Base-by-base conservation (phyloP, 208 protist species). In the Porcisia deanei region DNA sequence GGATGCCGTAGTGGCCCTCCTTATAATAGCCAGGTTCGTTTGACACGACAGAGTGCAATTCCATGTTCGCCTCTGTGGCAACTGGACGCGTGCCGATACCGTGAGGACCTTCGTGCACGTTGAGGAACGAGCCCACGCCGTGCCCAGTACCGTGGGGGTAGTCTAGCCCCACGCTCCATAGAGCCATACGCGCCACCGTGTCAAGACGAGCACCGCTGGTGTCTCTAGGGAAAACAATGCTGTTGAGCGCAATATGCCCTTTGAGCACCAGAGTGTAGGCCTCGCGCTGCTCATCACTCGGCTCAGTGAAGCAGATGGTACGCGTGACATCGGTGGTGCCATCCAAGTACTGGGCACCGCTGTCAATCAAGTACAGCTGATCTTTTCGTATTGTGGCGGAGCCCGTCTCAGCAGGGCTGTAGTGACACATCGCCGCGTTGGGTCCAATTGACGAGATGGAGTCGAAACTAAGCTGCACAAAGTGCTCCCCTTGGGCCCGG, bases 21-120 rank as follows among this genome's bases (percentile, higher is more conserved):
- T 99, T 96, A 91, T 99, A 99, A 90, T 99, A 99, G 1, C 99
- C 99, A 0, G 98, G 98, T 82, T 99, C 93, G 80, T 98, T 97
- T 16, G 94, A 96, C 37, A 97, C 85, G 25, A 97, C 80, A 76
- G 80, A 88, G 64, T 89, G 81, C 41, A 75, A 81, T 52, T 90
- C 81, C 37, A 98, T 70, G 30, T 64, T 78, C 45, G 86, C 92
- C 47, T 83, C 83, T 25, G 91, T 94, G 16, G 83, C 82, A 34
- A 54, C 75, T 2, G 88, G 84, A 0, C 81, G 85, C 25, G 73
- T 76, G 20, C 85, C 91, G 63, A 98, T 95, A 30, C 92, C 89
- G 73, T 91, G 86, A 22, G 94, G 96, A 6, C 96, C 97, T 80
- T 99, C 98, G 86, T 99, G 98, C 34, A 99, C 98, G 85, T 96